phyloP scores from a whole-genome alignment of 2,329 filamentous ascomycete species.

The Arthrobotrys pseudoclavata region DNA sequence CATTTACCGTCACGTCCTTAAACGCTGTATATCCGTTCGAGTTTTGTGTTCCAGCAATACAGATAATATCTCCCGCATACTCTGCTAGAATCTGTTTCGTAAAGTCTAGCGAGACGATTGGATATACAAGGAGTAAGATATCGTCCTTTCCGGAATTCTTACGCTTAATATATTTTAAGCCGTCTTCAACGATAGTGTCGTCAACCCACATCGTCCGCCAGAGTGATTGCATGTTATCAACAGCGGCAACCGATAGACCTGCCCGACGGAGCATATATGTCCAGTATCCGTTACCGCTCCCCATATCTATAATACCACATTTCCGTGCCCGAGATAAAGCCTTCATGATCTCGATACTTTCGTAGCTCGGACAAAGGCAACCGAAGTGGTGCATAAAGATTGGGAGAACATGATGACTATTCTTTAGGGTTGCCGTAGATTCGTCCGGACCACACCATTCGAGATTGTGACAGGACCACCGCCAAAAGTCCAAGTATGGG shows the following conservation, averaged over 20 bases:
- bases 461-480: constrained; percentile 75
- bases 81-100: constrained; percentile 74
- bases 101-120: constrained; percentile 77
- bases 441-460: constrained; percentile 76
- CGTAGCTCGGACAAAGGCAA: constrained; percentile 78
- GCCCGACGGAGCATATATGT: constrained; percentile 76
- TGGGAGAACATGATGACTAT: constrained; percentile 78
- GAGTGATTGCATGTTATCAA: constrained; percentile 77
- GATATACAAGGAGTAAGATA: constrained; percentile 79
- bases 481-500: constrained; percentile 78
- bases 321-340: constrained; percentile 69
- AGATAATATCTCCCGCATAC: constrained; percentile 75
- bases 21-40: constrained; percentile 81
- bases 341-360: constrained; percentile 74
- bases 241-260: constrained; percentile 71
- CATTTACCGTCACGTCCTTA: constrained; percentile 74
- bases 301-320: constrained; percentile 75
- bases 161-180: constrained; percentile 72
- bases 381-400: constrained; percentile 84
- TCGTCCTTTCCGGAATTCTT: constrained; percentile 70
- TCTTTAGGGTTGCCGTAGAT: constrained; percentile 70
- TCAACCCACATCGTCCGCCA: constrained; percentile 78
- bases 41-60: constrained; percentile 82
- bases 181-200: constrained; percentile 76
- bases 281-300: constrained; percentile 82